Evolutionary conservation across 164 flowering plant genomes (phyloP), one percentile per base, ranked within the genome.

Genomic region (Aristolochia californica): DNA sequence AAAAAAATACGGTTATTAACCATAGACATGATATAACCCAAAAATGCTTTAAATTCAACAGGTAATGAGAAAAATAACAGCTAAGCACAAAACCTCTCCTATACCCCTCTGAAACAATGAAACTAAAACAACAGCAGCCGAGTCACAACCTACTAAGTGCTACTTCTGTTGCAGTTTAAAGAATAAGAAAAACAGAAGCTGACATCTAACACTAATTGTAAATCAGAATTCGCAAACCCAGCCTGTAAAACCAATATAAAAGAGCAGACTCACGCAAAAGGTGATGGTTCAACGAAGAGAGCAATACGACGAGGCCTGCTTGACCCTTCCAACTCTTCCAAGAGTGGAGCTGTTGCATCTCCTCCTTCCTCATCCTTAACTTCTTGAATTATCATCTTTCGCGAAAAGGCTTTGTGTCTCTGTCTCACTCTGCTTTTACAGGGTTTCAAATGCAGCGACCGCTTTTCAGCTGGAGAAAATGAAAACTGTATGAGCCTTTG

Each of bases 281-380:
- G 98, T 26, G 98, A 93, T 59, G 98, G 98, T 78, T 88, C 97
- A n/a, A 93, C 95, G 61, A 93, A 93, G 65, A 93, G 88, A 56
- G 84, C 97, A 61, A 93, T 93, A 1, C 98, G 81, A 10, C 94
- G 73, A 50, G 95, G 97, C 68, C 65, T 78, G 2, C 87, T 69
- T 63, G 59, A 64, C 40, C 61, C 70, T 55, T 78, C 84, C 2
- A 70, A 26, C 44, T 80, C 81, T 43, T 78, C 60, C 68, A 74
- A 45, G 66, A 73, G 79, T 58, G 84, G 79, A 45, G 76, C 77
- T 14, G 57, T 68, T 43, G 77, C 89, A 9, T 8, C 10, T 1
- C 40, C 40, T 34, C 40, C 40, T 34, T 71, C 69, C 18, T 51
- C 74, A 15, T 66, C 80, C 24, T 62, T 71, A 15, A 68, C 49